These are phyloP conservation scores for Aspergillus sclerotioniger DNA, from an alignment of 495 filamentous ascomycete genomes.

Conservation along the genomic window DNA sequence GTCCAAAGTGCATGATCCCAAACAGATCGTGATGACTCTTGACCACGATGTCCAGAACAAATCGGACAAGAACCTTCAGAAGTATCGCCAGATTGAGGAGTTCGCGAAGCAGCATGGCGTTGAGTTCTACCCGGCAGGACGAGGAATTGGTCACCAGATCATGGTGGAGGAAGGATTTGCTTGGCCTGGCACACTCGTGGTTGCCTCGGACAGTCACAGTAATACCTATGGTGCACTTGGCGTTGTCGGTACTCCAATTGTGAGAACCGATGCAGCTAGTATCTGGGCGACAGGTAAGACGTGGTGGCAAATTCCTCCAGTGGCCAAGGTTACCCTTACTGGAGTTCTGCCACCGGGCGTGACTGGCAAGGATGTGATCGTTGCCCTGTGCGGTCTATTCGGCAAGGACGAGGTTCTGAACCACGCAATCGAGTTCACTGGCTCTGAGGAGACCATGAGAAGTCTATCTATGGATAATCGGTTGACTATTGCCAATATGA, in stretches of 20 bases:
- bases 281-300: conserved; percentile 85
- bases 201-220: conserved; percentile 80
- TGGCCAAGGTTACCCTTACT: conserved; percentile 75
- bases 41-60: conserved; percentile 96
- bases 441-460: conserved; percentile 70
- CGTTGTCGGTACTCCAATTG: conserved; percentile 75
- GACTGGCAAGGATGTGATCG: conserved; percentile 93
- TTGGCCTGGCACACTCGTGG: conserved; percentile 80
- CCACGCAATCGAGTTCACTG: conserved; percentile 87
- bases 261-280: conserved; percentile 80
- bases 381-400: conserved; percentile 84
- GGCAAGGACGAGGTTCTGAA: conserved; percentile 82
- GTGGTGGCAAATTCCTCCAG: conserved; percentile 88
- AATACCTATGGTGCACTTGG: conserved; percentile 90
- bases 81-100: conserved; percentile 81
- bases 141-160: conserved; percentile 87
- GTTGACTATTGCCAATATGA: conserved; percentile 90
- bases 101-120: conserved; percentile 81
- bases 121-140: conserved; percentile 78
- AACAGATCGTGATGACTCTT: conserved; percentile 82
- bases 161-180: conserved; percentile 84
- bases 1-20: conserved; percentile 64
- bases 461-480: conserved; percentile 76
- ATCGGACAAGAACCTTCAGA: conserved; percentile 75
- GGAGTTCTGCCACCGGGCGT: conserved; percentile 77